phyloP scores from a whole-genome alignment of 805 yeast genomes.

The Kurtzmaniella fragi region DNA sequence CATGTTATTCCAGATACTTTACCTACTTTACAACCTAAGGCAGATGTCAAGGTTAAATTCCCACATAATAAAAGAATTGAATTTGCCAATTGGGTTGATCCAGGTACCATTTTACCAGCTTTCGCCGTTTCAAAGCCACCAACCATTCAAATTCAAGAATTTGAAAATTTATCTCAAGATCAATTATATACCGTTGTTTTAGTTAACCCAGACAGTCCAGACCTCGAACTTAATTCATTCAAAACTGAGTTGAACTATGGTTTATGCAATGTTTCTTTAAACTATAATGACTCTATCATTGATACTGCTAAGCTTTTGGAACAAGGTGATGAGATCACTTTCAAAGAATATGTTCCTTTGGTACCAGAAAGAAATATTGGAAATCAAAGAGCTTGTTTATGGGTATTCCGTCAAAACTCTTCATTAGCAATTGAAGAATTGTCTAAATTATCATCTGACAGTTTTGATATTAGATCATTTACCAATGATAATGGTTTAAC shows the following conservation, averaged over 20 bases:
- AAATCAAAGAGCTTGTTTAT: slow-evolving; percentile 74
- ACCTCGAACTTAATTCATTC: slow-evolving; percentile 61
- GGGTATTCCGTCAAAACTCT: slow-evolving; percentile 78
- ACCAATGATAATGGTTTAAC: slow-evolving; percentile 48
- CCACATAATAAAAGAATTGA: slow-evolving; percentile 54
- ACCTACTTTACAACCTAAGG: slow-evolving; percentile 81
- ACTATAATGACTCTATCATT: slow-evolving; percentile 54
- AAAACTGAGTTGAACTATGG: slow-evolving; percentile 76
- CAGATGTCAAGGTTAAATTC: slow-evolving; percentile 69
- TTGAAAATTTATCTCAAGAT: slow-evolving; percentile 40
- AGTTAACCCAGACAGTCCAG: slow-evolving; percentile 92
- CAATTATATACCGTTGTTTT: slow-evolving; percentile 71
- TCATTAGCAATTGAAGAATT: slow-evolving; percentile 12
- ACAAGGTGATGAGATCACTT: slow-evolving; percentile 27
- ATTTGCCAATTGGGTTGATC: slow-evolving; percentile 66
- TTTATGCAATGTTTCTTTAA: slow-evolving; percentile 58
- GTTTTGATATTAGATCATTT: slow-evolving; percentile 72
- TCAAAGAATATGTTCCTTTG: slow-evolving; percentile 70
- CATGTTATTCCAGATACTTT: slow-evolving; percentile 89
- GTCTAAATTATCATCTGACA: slow-evolving; percentile 24
- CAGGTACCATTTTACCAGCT: slow-evolving; percentile 73
- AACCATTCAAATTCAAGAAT: slow-evolving; percentile 70
- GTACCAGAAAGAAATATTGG: slow-evolving; percentile 86
- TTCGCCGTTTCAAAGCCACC: slow-evolving; percentile 74
- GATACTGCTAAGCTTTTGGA: slow-evolving; percentile 37